phyloP scores from a whole-genome alignment of 2,329 filamentous ascomycete species.

The Monosporascus sp. region DNA sequence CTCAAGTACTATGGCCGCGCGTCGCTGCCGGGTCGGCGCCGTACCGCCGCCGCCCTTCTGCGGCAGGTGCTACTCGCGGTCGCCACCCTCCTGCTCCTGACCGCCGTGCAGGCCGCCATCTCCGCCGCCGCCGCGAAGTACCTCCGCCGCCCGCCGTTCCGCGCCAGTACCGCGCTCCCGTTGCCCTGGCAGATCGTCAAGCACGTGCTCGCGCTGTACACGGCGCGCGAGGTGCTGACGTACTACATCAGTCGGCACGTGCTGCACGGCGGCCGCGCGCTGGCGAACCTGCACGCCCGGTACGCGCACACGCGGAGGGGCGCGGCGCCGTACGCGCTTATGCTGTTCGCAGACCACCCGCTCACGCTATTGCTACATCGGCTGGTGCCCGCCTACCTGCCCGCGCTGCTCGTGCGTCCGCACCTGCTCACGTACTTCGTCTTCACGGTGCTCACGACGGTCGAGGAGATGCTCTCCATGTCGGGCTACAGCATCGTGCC shows the following conservation, averaged over 20 bases:
- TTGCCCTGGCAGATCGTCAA: slow-evolving; percentile 50
- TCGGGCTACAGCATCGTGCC: slow-evolving; percentile 62
- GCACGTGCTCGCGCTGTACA: slow-evolving; percentile 40
- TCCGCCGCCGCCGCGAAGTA: slow-evolving; percentile 31
- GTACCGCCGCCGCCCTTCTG: slow-evolving; percentile 22
- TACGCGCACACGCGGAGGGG: slow-evolving; percentile 47
- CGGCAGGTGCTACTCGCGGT: slow-evolving; percentile 37
- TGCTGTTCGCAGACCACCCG: slow-evolving; percentile 65
- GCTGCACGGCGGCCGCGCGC: slow-evolving; percentile 49
- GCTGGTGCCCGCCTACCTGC: slow-evolving; percentile 62
- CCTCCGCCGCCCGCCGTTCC: slow-evolving; percentile 39
- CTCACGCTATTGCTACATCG: slow-evolving; percentile 57
- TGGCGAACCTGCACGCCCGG: slow-evolving; percentile 38
- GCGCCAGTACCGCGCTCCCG: slow-evolving; percentile 43
- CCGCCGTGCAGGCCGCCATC: slow-evolving; percentile 38
- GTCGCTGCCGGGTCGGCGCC: slow-evolving; percentile 43
- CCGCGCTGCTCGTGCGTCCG: slow-evolving; percentile 59
- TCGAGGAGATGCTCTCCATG: slow-evolving; percentile 63
- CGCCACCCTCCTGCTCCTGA: slow-evolving; percentile 41
- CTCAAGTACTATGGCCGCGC: slow-evolving; percentile 62
- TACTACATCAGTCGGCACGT: slow-evolving; percentile 71
- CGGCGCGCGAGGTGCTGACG: slow-evolving; percentile 53
- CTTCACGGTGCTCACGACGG: slow-evolving; percentile 56
- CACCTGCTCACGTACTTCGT: slow-evolving; percentile 70
- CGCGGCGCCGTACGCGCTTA: slow-evolving; percentile 56